A percentile compares a stretch with the other conserved stretches of the same genome.
phyloP scores from a whole-genome alignment of 2,329 filamentous ascomycete genomes.

The Nemania sp. region DNA sequence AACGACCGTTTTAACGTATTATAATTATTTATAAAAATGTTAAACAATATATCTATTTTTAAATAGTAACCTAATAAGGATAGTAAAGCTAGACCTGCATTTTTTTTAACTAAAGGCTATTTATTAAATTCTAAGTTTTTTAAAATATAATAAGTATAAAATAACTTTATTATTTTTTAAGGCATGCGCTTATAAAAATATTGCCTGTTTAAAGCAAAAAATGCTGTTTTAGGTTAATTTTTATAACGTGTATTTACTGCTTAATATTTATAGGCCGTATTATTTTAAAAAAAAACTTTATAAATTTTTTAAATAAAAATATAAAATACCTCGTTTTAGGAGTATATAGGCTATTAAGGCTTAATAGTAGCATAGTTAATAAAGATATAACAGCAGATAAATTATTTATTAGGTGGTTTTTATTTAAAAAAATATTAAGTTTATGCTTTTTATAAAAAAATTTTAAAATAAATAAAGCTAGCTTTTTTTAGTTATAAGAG shows the following conservation, averaged over 20 bases:
- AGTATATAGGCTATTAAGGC: slow-evolving; percentile 10
- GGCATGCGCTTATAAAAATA: too few relatives aligned
- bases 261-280: not conserved
- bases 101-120: too few relatives aligned
- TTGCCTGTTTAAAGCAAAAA: too few relatives aligned
- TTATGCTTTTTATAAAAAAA: too few relatives aligned
- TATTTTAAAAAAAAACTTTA: slow-evolving; percentile 2
- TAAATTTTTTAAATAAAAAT: slow-evolving; percentile 5
- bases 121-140: not conserved
- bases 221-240: too few relatives aligned
- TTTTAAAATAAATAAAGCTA: not conserved
- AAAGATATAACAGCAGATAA: not conserved
- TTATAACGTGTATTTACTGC: not conserved
- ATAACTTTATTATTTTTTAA: too few relatives aligned
- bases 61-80: too few relatives aligned
- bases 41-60: too few relatives aligned
- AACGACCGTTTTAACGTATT: too few relatives aligned
- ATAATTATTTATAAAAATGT: too few relatives aligned
- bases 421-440: not conserved
- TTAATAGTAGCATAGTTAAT: slow-evolving; percentile 8
- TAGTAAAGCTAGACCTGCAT: too few relatives aligned
- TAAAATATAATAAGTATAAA: slow-evolving; percentile 9
- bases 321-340: slow-evolving; percentile 1
- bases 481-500: not conserved
- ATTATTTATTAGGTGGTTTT: not conserved